Conservation (phyloP, 108 stramenopile genomes). For the Nannochloropsis granulata region DNA sequence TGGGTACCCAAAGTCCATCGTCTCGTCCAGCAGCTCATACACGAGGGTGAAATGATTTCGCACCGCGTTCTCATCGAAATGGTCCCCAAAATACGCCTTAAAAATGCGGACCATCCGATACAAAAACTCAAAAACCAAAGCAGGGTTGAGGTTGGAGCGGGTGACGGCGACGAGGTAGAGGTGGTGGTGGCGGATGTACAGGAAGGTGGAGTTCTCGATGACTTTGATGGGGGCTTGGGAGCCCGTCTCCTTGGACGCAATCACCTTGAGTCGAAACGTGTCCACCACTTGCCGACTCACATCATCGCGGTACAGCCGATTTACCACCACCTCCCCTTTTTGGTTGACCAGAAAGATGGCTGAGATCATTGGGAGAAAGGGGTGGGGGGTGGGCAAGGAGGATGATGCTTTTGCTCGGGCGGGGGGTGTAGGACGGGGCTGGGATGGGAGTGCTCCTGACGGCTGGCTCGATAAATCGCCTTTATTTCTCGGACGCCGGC, state of each 20-base stretch:
- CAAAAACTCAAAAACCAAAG: constrained; percentile 91
- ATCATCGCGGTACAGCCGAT: constrained; percentile 20
- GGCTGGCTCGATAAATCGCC: too few species aligned
- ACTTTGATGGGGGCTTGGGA: constrained; percentile 78
- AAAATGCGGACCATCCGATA: constrained; percentile 80
- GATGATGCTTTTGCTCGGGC: too few species aligned
- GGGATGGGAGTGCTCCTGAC: too few species aligned
- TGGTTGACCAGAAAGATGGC: constrained; percentile 41
- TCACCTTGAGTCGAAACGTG: constrained; percentile 45
- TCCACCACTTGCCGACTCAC: constrained; percentile 26
- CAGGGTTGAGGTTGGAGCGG: constrained; percentile 87
- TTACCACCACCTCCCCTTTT: constrained; percentile 31
- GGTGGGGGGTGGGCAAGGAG: too few species aligned
- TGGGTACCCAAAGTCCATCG: constrained; percentile 68
- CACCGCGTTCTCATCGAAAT: constrained; percentile 81
- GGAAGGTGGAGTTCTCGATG: constrained; percentile 86
- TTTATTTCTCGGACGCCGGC: too few species aligned
- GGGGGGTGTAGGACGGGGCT: too few species aligned
- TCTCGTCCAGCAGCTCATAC: constrained; percentile 90
- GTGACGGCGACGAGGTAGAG: constrained; percentile 96
- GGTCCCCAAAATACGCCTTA: constrained; percentile 90
- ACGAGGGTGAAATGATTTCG: constrained; percentile 95
- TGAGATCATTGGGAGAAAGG: constrained; percentile 23
- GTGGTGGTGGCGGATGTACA: constrained; percentile 85
- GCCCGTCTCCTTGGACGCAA: constrained; percentile 88